phyloP scores from a whole-genome alignment of 192 early-diverging fungal species.

The Allomyces arbusculus region DNA sequence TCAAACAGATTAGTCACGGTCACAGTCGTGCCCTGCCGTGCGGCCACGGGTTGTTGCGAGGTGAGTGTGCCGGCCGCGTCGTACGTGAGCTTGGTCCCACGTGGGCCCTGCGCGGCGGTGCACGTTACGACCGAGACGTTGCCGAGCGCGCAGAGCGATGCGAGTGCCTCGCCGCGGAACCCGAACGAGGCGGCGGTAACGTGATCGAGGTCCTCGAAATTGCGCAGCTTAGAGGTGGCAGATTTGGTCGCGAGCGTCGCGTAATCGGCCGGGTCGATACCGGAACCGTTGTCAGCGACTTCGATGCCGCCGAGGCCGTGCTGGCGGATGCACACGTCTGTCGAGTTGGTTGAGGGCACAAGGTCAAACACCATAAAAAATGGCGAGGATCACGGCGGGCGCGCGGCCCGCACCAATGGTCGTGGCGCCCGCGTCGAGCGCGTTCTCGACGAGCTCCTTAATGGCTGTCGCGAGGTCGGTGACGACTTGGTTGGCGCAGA shows the following conservation, averaged over 20 bases:
- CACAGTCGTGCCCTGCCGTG: conserved; percentile 62
- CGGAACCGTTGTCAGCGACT: conserved; percentile 74
- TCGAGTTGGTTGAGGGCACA: not conserved
- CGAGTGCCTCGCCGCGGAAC: conserved; percentile 83
- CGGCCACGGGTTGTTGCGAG: conserved; percentile 19
- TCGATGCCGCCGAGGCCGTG: conserved; percentile 51
- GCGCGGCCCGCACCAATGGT: conserved; percentile 24
- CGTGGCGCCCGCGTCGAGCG: conserved; percentile 69
- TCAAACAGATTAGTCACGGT: conserved; percentile 55
- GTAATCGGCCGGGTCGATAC: conserved; percentile 43
- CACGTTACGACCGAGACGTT: conserved; percentile 22
- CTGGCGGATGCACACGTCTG: conserved; percentile 62
- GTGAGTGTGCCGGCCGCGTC: conserved; percentile 38
- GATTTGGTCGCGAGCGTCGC: conserved; percentile 63
- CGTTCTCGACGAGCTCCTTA: conserved; percentile 92
- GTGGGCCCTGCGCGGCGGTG: conserved; percentile 29
- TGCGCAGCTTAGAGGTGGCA: conserved; percentile 63
- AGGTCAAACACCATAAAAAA: not conserved
- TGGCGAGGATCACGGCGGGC: not conserved
- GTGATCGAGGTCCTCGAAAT: conserved; percentile 54
- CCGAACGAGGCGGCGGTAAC: conserved; percentile 55
- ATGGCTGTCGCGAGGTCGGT: conserved; percentile 59
- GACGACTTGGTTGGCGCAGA: conserved; percentile 81
- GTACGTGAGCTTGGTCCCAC: conserved; percentile 48
- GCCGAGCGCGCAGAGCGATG: conserved; percentile 63